phyloP scores from a whole-genome alignment of 805 yeast genomes.

The Candida ipomoeae region DNA sequence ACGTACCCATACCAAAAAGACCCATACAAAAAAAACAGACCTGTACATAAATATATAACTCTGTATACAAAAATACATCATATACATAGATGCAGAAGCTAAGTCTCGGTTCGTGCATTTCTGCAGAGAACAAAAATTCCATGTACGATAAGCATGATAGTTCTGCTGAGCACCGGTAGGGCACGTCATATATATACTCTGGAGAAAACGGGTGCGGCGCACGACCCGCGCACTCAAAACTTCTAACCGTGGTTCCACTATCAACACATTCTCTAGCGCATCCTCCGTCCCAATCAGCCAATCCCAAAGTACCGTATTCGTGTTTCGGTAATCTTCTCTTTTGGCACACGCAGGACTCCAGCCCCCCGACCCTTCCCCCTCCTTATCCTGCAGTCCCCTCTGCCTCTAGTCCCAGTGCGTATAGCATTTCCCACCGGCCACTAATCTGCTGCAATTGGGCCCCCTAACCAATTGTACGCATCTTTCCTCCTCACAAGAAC shows the following conservation, averaged over 20 bases:
- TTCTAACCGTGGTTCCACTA: background rate
- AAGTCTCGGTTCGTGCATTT: too few relatives aligned
- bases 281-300: background rate
- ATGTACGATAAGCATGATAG: too few relatives aligned
- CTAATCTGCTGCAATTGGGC: background rate
- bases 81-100: too few relatives aligned
- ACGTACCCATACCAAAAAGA: too few relatives aligned
- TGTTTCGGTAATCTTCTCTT: background rate
- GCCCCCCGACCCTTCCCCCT: background rate
- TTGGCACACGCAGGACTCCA: background rate
- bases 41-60: too few relatives aligned
- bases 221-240: conserved; percentile 3
- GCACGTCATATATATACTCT: too few relatives aligned
- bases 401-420: background rate
- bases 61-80: too few relatives aligned
- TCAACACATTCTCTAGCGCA: background rate
- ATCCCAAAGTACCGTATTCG: background rate
- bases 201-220: background rate
- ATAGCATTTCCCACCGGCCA: background rate
- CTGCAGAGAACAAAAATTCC: too few relatives aligned
- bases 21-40: too few relatives aligned
- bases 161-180: too few relatives aligned
- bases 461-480: background rate
- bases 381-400: background rate
- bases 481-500: background rate